Evolutionary conservation across 768 basidiomycete species (phyloP), one percentile per base, ranked within the genome.

Genomic region (Butyriboletus loyo): DNA sequence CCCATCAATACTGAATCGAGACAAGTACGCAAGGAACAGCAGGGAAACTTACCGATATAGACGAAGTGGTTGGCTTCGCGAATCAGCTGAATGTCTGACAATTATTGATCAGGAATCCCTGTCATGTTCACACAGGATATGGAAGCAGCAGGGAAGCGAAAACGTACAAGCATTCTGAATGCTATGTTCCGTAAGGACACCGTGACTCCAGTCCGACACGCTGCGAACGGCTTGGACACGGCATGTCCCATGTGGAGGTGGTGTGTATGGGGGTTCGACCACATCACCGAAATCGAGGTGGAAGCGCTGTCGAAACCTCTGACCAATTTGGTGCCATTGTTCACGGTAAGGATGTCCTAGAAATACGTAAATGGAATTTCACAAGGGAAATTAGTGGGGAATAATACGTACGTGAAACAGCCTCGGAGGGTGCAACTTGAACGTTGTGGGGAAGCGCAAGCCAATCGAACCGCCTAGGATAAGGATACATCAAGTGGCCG

Each of bases 151-250:
- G 42, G 21, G 21, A 52, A 38, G 53, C 32, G 19, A 50, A 43
- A 7, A 81, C 87, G 66, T 63, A 91, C 90, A 93, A 42, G 96
- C 95, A 60, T 92, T 88, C 72, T 97, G 95, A 54, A 98, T 92
- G 68, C 90, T 93, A 53, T 84, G 81, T 69, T 98, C 96, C 4
- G 82, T 87, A 57, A 95, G 75, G 32, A 94, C 89, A 3, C 95
- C 96, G 61, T 93, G 91, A 62, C 86, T 89, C 96, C 96, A 99
- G 70, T 98, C 96, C 2, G 79, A 84, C 21, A 94, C 89, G 55
- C 88, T 91, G 49, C 96, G 81, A 38, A 92, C 79, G 15, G 81
- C 92, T 74, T 98, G 92, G 17, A 92, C 86, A 31, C 75, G 75
- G 63, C 86, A 87, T 8, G 75, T 77, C 2, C 80, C 80, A 28